Conservation (phyloP, 768 basidiomycete species). For the Tricholoma saponaceum region DNA sequence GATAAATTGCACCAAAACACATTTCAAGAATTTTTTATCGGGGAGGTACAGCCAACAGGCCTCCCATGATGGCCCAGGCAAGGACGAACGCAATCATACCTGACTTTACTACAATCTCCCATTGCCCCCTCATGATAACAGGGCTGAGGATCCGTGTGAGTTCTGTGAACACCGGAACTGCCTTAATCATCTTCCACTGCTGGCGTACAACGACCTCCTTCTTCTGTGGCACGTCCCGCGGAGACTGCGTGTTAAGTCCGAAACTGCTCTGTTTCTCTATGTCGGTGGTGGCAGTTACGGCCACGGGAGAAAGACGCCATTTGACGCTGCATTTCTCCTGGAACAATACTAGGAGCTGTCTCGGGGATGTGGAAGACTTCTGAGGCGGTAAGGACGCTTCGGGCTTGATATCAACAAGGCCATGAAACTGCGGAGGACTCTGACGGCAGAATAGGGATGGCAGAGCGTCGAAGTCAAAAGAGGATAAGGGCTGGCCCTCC, state of each 20-base stretch:
- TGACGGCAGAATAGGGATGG: slow-evolving; percentile 25
- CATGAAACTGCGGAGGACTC: slow-evolving; percentile 2
- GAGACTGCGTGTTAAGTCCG: slow-evolving; percentile 2
- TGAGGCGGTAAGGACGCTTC: slow-evolving; percentile 13
- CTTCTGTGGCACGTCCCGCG: slow-evolving; percentile 5
- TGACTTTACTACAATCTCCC: slow-evolving; percentile 77
- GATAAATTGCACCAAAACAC: background rate
- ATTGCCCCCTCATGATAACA: slow-evolving; percentile 72
- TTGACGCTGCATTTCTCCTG: slow-evolving; percentile 39
- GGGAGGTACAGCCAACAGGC: slow-evolving; percentile 30
- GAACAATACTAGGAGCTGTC: slow-evolving; percentile 34
- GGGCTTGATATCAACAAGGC: slow-evolving; percentile 16
- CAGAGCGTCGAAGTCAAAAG: slow-evolving; percentile 51
- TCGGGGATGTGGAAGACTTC: slow-evolving; percentile 19
- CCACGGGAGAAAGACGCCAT: slow-evolving; percentile 23
- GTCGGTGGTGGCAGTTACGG: background rate
- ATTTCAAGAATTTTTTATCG: background rate
- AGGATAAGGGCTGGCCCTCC: slow-evolving; percentile 33
- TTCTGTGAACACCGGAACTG: slow-evolving; percentile 72
- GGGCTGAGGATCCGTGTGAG: slow-evolving; percentile 68
- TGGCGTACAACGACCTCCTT: slow-evolving; percentile 26
- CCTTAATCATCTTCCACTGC: slow-evolving; percentile 41
- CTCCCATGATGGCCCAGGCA: slow-evolving; percentile 36
- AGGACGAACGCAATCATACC: slow-evolving; percentile 42
- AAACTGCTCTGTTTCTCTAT: slow-evolving; percentile 11